A percentile compares a stretch with the other conserved stretches of the same genome.
Conservation (phyloP, 441 rosid species). For the Sinapis alba region DNA sequence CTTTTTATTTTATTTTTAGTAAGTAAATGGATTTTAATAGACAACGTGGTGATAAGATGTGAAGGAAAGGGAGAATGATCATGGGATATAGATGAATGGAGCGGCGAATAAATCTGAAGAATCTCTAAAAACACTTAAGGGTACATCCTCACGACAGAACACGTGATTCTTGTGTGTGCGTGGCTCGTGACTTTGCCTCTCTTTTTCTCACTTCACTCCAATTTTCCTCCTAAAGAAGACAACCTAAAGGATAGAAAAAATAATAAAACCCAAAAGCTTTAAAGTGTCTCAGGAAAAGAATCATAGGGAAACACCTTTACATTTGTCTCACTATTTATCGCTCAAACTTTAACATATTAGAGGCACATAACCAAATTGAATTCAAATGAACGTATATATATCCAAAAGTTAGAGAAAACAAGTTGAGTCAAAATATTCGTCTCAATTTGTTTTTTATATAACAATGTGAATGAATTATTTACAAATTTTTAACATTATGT, state of each 20-base stretch:
- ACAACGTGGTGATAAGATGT: slow-evolving; percentile 25
- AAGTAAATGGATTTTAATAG: background rate
- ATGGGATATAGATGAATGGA: slow-evolving; percentile 40
- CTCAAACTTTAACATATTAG: background rate
- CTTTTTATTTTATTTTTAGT: background rate
- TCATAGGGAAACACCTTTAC: background rate
- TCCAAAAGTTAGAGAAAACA: background rate
- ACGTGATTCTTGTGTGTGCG: slow-evolving; percentile 38
- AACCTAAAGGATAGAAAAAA: background rate
- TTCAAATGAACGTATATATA: background rate
- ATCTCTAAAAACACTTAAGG: slow-evolving; percentile 2
- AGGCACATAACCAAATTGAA: background rate
- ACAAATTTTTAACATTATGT: background rate
- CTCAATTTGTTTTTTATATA: background rate
- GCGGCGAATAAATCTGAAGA: slow-evolving; percentile 37
- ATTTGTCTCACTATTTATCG: background rate
- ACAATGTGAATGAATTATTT: background rate
- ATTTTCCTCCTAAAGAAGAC: slow-evolving; percentile 15
- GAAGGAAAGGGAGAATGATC: slow-evolving; percentile 11
- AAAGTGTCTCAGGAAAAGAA: slow-evolving; percentile 15
- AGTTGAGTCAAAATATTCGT: background rate
- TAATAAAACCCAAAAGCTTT: slow-evolving; percentile 21
- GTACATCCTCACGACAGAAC: slow-evolving; percentile 22
- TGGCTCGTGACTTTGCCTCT: slow-evolving; percentile 44
- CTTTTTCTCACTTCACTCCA: slow-evolving; percentile 27